Evolutionary conservation across 306 rosid species (phyloP).

Genomic region (Cucurbita pepo): DNA sequence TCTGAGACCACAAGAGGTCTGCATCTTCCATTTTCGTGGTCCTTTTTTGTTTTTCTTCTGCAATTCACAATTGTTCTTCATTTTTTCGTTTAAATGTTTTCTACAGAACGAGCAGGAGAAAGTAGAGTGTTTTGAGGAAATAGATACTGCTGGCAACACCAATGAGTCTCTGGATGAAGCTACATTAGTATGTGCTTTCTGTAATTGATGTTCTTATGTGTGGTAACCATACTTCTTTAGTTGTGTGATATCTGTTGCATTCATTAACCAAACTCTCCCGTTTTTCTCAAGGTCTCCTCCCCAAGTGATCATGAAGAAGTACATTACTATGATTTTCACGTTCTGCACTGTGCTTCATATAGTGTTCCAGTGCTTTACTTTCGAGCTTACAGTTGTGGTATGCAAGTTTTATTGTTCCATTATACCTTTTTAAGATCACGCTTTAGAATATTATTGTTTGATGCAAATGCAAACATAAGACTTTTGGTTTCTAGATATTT

Average conservation of each 20-base stretch:
- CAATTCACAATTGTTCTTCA: neutral
- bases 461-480: neutral
- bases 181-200: slow-evolving; percentile 43
- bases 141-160: slow-evolving; percentile 11
- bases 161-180: slow-evolving; percentile 47
- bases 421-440: neutral
- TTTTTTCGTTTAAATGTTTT: neutral
- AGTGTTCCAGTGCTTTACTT: slow-evolving; percentile 70
- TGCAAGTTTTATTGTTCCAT: neutral
- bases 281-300: slow-evolving; percentile 25
- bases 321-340: slow-evolving; percentile 51
- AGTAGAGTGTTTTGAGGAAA: slow-evolving; percentile 8
- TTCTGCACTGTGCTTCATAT: slow-evolving; percentile 52
- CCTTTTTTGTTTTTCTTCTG: neutral
- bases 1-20: slow-evolving; percentile 21
- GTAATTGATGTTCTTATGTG: slow-evolving; percentile 1
- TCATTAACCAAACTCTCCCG: neutral
- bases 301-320: slow-evolving; percentile 17
- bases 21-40: neutral
- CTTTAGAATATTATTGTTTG: neutral
- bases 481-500: neutral
- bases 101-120: slow-evolving; percentile 21
- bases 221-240: neutral
- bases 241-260: neutral
- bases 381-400: slow-evolving; percentile 52